Conservation (phyloP, 805 yeast species). For the Pichia kluyveri region DNA sequence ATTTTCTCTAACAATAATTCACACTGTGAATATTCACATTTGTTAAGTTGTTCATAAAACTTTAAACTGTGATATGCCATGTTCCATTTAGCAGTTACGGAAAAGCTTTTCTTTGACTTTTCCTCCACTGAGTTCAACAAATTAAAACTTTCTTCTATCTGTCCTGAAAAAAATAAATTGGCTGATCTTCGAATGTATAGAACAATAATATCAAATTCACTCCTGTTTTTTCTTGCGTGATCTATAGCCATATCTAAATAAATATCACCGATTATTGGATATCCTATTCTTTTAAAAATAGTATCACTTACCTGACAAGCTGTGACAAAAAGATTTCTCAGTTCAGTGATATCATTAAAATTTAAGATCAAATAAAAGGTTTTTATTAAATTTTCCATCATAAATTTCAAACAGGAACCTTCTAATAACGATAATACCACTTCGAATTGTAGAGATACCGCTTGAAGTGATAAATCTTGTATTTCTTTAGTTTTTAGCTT, state of each 20-base stretch:
- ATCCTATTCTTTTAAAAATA: constrained; percentile 47
- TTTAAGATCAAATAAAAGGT: constrained; percentile 46
- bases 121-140: constrained; percentile 27
- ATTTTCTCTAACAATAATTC: constrained; percentile 26
- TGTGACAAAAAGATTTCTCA: constrained; percentile 15
- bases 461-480: constrained; percentile 36
- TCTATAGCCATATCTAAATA: constrained; percentile 41
- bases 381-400: constrained; percentile 49
- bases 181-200: constrained; percentile 32
- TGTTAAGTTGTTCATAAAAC: constrained; percentile 29
- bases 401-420: constrained; percentile 36
- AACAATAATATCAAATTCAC: constrained; percentile 31
- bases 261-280: constrained; percentile 34
- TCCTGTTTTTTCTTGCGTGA: constrained; percentile 25
- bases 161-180: constrained; percentile 30
- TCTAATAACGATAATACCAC: constrained; percentile 44
- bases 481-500: constrained; percentile 44
- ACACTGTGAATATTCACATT: constrained; percentile 30
- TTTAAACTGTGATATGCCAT: constrained; percentile 32
- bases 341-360: constrained; percentile 6
- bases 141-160: constrained; percentile 31
- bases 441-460: constrained; percentile 61
- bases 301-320: constrained; percentile 34
- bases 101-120: constrained; percentile 22
- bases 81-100: constrained; percentile 35